These are phyloP conservation scores for Amylocystis lapponica DNA, from an alignment of 768 basidiomycete genomes.

Conservation along the genomic window DNA sequence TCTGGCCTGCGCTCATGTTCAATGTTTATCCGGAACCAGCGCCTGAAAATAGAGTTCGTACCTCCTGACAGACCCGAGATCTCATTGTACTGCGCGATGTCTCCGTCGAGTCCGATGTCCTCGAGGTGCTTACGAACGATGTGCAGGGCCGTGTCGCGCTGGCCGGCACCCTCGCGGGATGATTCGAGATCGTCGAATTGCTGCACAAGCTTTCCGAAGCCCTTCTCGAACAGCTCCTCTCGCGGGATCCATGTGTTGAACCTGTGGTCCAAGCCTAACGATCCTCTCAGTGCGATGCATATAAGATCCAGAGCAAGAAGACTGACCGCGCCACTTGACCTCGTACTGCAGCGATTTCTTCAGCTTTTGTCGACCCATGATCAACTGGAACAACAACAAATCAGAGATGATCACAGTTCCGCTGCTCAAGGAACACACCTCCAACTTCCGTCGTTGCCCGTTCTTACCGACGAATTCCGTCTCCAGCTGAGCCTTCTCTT, in stretches of 20 bases:
- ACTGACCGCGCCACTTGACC: slow-evolving; percentile 65
- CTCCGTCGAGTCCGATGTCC: slow-evolving; percentile 93
- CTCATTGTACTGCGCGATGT: slow-evolving; percentile 98
- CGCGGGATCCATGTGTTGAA: slow-evolving; percentile 91
- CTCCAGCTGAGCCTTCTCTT: slow-evolving; percentile 74
- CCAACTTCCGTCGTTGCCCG: slow-evolving; percentile 85
- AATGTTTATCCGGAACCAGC: slow-evolving; percentile 2
- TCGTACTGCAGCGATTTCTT: slow-evolving; percentile 96
- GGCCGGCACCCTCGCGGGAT: slow-evolving; percentile 90
- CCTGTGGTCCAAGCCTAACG: slow-evolving; percentile 63
- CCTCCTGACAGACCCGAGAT: slow-evolving; percentile 92
- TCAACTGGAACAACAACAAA: slow-evolving; percentile 38
- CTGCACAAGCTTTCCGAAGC: slow-evolving; percentile 84
- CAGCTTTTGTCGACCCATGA: slow-evolving; percentile 94
- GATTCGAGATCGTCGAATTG: slow-evolving; percentile 97
- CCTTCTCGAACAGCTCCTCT: slow-evolving; percentile 79
- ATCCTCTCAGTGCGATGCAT: slow-evolving; percentile 1
- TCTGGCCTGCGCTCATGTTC: slow-evolving; percentile 58
- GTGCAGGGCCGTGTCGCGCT: slow-evolving; percentile 76
- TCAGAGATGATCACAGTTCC: background rate
- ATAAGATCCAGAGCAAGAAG: background rate
- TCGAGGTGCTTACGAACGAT: slow-evolving; percentile 89
- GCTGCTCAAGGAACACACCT: slow-evolving; percentile 44
- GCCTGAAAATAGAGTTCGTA: slow-evolving; percentile 23
- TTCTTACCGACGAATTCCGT: slow-evolving; percentile 88